A percentile compares a stretch with the other conserved stretches of the same genome.
phyloP scores from a whole-genome alignment of 306 rosid genomes.

The Glycine tomentella region DNA sequence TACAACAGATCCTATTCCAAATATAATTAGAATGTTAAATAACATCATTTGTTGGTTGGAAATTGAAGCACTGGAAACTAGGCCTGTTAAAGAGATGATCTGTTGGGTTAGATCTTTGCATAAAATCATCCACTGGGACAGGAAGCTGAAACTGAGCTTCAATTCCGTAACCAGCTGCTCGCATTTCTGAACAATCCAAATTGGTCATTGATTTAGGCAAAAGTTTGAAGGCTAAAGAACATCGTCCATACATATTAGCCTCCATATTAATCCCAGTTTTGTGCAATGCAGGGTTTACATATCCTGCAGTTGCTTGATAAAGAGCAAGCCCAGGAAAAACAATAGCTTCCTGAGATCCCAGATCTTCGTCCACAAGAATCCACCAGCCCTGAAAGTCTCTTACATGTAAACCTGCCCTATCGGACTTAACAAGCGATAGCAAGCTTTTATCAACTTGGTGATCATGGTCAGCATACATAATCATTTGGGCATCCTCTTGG shows the following conservation, averaged over 20 bases:
- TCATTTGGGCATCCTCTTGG: slow-evolving; percentile 85
- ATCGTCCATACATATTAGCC: slow-evolving; percentile 79
- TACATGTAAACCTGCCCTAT: slow-evolving; percentile 81
- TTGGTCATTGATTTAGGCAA: slow-evolving; percentile 91
- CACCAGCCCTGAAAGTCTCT: slow-evolving; percentile 89
- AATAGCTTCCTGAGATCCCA: slow-evolving; percentile 96
- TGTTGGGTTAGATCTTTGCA: slow-evolving; percentile 88
- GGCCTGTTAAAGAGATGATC: slow-evolving; percentile 80
- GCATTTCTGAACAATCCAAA: slow-evolving; percentile 96
- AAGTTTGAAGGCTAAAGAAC: slow-evolving; percentile 86
- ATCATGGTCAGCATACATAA: slow-evolving; percentile 82
- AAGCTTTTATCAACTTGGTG: slow-evolving; percentile 87
- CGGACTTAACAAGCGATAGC: slow-evolving; percentile 87
- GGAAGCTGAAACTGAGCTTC: slow-evolving; percentile 95
- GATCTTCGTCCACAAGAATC: slow-evolving; percentile 88
- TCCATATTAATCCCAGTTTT: slow-evolving; percentile 79
- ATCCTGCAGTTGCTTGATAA: slow-evolving; percentile 97
- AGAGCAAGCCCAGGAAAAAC: slow-evolving; percentile 97
- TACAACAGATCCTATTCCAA: slow-evolving; percentile 23
- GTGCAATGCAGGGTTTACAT: slow-evolving; percentile 86
- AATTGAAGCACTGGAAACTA: slow-evolving; percentile 77
- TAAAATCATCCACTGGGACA: slow-evolving; percentile 92
- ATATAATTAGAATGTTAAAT: slow-evolving; percentile 48
- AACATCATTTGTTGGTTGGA: slow-evolving; percentile 84
- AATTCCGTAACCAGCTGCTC: slow-evolving; percentile 94